Percentiles rank a stretch among this genome's conserved stretches.
These are phyloP conservation scores for Aphanomyces invadans DNA, from an alignment of 352 stramenopile species.

Conservation along the genomic window DNA sequence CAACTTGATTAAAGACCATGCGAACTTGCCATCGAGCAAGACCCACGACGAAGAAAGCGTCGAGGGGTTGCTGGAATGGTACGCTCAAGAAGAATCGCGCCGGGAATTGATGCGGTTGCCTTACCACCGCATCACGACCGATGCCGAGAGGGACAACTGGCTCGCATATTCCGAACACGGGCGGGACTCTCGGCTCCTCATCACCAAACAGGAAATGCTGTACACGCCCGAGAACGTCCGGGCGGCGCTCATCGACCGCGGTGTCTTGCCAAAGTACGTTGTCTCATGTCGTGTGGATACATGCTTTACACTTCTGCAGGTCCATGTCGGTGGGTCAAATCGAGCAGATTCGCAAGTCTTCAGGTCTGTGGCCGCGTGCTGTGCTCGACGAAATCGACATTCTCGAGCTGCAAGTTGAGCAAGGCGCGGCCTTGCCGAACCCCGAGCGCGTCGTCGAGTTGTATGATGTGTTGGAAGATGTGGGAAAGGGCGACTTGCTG, in stretches of 20 bases:
- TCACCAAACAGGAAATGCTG: constrained; percentile 59
- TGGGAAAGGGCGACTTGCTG: constrained; percentile 62
- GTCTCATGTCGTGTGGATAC: background rate
- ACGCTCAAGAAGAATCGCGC: constrained; percentile 58
- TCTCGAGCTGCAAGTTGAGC: constrained; percentile 47
- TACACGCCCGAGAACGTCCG: constrained; percentile 51
- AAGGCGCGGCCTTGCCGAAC: constrained; percentile 38
- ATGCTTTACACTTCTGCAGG: background rate
- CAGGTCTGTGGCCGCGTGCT: constrained; percentile 30
- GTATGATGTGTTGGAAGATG: constrained; percentile 46
- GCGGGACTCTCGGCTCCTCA: constrained; percentile 47
- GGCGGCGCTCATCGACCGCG: constrained; percentile 50
- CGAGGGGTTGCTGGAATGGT: constrained; percentile 63
- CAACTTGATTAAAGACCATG: constrained; percentile 32
- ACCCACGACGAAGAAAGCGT: constrained; percentile 40
- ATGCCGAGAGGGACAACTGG: constrained; percentile 46
- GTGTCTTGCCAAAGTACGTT: constrained; percentile 46
- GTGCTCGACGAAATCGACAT: constrained; percentile 50
- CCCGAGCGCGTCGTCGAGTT: constrained; percentile 62
- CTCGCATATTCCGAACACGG: constrained; percentile 43
- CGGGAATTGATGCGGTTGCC: constrained; percentile 58
- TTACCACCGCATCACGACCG: constrained; percentile 50
- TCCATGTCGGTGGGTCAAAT: background rate
- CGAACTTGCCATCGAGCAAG: background rate
- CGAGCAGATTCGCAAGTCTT: background rate